Base-by-base conservation (phyloP, 2,329 filamentous ascomycete species). In the Ophiosphaerella herpotricha region DNA sequence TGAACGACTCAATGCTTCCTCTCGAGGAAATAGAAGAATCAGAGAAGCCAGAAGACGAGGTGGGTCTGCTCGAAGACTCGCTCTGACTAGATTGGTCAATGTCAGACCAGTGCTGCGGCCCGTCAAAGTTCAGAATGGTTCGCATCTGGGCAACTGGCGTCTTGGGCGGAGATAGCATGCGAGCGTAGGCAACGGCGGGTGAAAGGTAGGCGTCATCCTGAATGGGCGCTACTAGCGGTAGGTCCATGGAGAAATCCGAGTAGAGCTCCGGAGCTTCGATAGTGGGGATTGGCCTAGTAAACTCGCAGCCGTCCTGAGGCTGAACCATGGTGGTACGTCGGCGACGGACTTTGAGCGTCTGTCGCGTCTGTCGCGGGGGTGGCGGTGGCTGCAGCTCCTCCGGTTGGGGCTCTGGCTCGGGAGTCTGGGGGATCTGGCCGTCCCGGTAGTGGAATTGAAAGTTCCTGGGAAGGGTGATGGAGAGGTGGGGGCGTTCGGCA, bases 21-120 rank as follows among this genome's bases (percentile, higher is more conserved):
- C 78, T 77, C 0, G 85, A 86, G 11, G 83, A 85, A 14, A 82
- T 69, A 2, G 85, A 87, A 0, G 85, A 87, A 63, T 87, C 81
- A 2, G 84, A 86, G 38, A 81, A 76, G 48, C 79, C 78, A 2
- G 83, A 86, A 4, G 81, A 78, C 3, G 85, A 86, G 6, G 77
- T 76, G 4, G 84, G 81, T 37, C 85, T 79, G 59, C 75, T 75
- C 42, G 84, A 78, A 18, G 72, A 70, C 41, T 78, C 74, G 26
- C 74, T 77, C 35, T 63, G 66, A 42, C 55, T 58, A 58, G 60
- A 53, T 12, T 60, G 55, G 34, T 58, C 66, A 12, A 68, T 61
- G 13, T 71, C 66, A n/a, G 64, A 55, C 71, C 72, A 73, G 35
- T 64, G 56, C 29, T 65, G 64, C 8, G 60, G 48, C 23, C 48